phyloP scores from a whole-genome alignment of 23 red algal species.

The Gracilaria domingensis region DNA sequence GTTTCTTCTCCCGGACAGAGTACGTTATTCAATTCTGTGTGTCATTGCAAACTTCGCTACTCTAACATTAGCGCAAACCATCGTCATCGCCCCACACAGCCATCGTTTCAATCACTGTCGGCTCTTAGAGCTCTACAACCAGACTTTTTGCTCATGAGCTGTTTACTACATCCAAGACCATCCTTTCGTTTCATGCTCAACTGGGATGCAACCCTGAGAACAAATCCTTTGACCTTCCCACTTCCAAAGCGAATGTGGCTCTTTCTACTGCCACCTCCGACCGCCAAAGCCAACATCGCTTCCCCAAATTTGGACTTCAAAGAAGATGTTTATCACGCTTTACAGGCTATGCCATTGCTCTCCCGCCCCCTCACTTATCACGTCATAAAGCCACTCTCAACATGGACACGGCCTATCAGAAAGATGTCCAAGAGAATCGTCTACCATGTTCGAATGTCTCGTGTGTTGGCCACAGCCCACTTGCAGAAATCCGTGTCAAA shows the following conservation, averaged over 20 bases:
- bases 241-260: slow-evolving; percentile 62
- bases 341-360: slow-evolving; percentile 24
- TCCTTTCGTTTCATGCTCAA: slow-evolving; percentile 25
- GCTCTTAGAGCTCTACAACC: neutral
- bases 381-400: slow-evolving; percentile 24
- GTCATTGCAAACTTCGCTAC: too few relatives aligned
- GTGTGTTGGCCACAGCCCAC: slow-evolving; percentile 3
- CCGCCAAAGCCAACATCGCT: neutral
- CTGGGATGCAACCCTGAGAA: slow-evolving; percentile 21
- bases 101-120: slow-evolving; percentile 24
- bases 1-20: slow-evolving; percentile 40
- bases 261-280: slow-evolving; percentile 5
- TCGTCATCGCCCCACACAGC: neutral
- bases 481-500: neutral
- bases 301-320: slow-evolving; percentile 39
- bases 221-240: neutral
- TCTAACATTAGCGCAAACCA: neutral
- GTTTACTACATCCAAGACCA: slow-evolving; percentile 13
- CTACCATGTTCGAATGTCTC: slow-evolving; percentile 18
- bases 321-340: slow-evolving; percentile 39
- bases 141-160: slow-evolving; percentile 43
- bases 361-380: slow-evolving; percentile 44
- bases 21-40: too few relatives aligned
- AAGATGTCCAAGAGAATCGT: slow-evolving; percentile 30
- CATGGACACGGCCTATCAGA: slow-evolving; percentile 32